phyloP scores from a whole-genome alignment of 2,329 filamentous ascomycete genomes.

The Ophiostoma himal-ulmi region DNA sequence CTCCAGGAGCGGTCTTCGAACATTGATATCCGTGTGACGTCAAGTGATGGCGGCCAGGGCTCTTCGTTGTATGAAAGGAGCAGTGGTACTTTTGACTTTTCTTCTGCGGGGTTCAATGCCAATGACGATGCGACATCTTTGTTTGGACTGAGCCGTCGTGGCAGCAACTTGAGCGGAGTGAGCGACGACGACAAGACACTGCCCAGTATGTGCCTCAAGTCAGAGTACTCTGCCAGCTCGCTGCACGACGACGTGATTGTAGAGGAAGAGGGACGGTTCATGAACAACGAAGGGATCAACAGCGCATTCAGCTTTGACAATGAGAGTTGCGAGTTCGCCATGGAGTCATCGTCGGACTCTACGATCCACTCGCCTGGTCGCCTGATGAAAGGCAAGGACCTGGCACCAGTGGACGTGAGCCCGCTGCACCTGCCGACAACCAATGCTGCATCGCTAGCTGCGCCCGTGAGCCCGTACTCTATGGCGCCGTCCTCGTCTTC shows the following conservation, averaged over 20 bases:
- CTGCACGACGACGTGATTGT: constrained; percentile 48
- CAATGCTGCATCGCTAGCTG: constrained; percentile 38
- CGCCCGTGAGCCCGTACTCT: constrained; percentile 59
- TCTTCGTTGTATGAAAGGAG: constrained; percentile 4
- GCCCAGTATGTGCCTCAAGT: constrained; percentile 39
- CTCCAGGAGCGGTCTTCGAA: constrained; percentile 20
- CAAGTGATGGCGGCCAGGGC: constrained; percentile 17
- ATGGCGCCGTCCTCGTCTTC: constrained; percentile 56
- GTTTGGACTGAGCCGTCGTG: constrained; percentile 38
- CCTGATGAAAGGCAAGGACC: constrained; percentile 40
- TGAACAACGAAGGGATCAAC: background rate
- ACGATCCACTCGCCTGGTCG: constrained; percentile 43
- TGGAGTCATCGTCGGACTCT: constrained; percentile 37
- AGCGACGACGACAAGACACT: constrained; percentile 39
- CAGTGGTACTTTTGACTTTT: constrained; percentile 12
- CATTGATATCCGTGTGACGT: constrained; percentile 28
- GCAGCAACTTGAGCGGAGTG: constrained; percentile 43
- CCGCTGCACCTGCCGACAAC: constrained; percentile 42
- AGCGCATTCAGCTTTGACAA: constrained; percentile 31
- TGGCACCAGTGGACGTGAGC: constrained; percentile 47
- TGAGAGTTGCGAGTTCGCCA: constrained; percentile 23
- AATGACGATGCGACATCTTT: constrained; percentile 26
- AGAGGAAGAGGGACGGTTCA: constrained; percentile 39
- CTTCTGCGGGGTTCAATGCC: constrained; percentile 12
- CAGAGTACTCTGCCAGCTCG: constrained; percentile 45